Evolutionary conservation across 108 stramenopile genomes (phyloP), one percentile per base, ranked within the genome.

Genomic region (Pseudonitzschia pungens): DNA sequence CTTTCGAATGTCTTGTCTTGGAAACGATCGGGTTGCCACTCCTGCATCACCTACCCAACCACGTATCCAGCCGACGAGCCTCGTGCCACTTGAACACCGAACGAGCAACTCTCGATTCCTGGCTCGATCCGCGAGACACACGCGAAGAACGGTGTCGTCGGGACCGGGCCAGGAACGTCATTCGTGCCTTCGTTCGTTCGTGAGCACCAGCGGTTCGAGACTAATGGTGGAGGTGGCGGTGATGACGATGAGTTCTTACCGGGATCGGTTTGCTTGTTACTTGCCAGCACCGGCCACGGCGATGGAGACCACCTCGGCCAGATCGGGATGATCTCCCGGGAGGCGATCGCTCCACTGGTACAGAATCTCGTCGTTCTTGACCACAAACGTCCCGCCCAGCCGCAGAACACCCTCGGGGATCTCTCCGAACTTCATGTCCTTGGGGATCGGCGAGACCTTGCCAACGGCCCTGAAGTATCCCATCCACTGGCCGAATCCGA

Each of bases 371-470:
- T 91, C 74, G 18, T 84, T 89, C 18, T 83, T 73, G 11, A 95
- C 81, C 9, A 95, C 89, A 76, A 95, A 92, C 20, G 94, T 95
- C 4, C 94, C 94, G 16, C 94, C 94, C 45, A 92, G 79, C 68
- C 89, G 76, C 65, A 89, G 70, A n/a, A 95, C 94, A 14, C 90
- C 94, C 65, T 87, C 89, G 0, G 91, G 91, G 15, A 95, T 60
- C 58, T 89, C 82, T n/a, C 87, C 88, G 76, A 86, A 86, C 44
- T 89, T 86, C 75, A 86, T 80, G 22, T 78, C 82, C 57, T 86
- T 71, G 27, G 84, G 84, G 22, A 88, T 79, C 0, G 91, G 91
- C n/a, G 86, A 82, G 3, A 92, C 56, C 53, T 89, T 89, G 4
- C 73, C 77, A 0, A 84, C 88, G 54, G 77, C 78, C 15, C 77